Evolutionary conservation across 257 asterid genomes (phyloP), one percentile per base, ranked within the genome.

Genomic region (Catharanthus roseus): DNA sequence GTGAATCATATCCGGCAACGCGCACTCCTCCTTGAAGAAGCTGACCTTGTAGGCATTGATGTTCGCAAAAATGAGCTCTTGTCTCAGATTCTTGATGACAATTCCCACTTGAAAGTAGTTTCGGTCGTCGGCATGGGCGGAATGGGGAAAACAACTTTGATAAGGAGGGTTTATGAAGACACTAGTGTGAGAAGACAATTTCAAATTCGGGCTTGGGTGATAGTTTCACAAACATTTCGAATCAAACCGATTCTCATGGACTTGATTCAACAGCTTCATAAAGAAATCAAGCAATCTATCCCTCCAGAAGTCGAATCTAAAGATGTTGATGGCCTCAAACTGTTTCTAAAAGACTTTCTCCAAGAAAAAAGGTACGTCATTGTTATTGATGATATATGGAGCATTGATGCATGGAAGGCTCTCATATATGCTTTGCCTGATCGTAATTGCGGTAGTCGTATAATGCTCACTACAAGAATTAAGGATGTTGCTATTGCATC

Each of bases 341-440:
- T 13, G 19, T 51, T 51, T n/a, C 11, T 21, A 26, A 51, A 21
- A n/a, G 28, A n/a, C 9, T 51, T 51, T n/a, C 28, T 51, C 0
- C 23, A 1, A 6, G 12, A n/a, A 8, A 51, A 1, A 51, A 63
- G 69, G 1, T 82, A 70, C 21, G 41, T 82, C 10, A 29, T 82
- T 18, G 77, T 82, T 29, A 65, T 82, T 34, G 86, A 82, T 63
- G 83, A 82, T 63, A 63, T 79, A 26, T 79, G 82, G 84, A 56
- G 10, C 23, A 41, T 55, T 18, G 57, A 66, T 34, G 77, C 74
- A 10, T 83, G 79, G 83, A 82, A 80, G 28, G 76, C 79, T 6
- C 44, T 80, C 61, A 69, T 57, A 44, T 33, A 64, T 61, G 81
- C 68, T 10, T 61, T 83, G 8, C 86, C 85, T 18, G 63, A 67